phyloP scores from a whole-genome alignment of 257 asterid species.

The Lycium ferocissimum region DNA sequence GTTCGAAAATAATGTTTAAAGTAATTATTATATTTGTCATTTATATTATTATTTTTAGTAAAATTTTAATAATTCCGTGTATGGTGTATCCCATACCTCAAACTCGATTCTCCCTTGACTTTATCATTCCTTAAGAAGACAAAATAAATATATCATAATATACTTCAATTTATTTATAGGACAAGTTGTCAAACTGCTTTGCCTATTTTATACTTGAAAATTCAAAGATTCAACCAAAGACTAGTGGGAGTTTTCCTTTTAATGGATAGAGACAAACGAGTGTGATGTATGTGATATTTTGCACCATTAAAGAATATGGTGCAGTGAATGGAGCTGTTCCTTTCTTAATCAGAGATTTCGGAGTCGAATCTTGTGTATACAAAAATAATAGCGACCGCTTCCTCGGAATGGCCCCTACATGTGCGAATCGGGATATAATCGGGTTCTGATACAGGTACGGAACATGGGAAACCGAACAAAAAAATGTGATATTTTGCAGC shows the following conservation, averaged over 20 bases:
- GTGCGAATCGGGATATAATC: too few species aligned
- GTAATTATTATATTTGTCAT: background rate
- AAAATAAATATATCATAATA: background rate
- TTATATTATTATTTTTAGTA: background rate
- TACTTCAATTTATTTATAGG: background rate
- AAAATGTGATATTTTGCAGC: background rate
- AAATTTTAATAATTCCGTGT: background rate
- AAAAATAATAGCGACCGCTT: too few species aligned
- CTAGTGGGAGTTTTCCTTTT: background rate
- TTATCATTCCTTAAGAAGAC: constrained; percentile 8
- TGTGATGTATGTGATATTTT: background rate
- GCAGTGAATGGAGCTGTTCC: too few species aligned
- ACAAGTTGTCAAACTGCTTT: constrained; percentile 11
- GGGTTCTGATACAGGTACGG: too few species aligned
- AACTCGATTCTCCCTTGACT: background rate
- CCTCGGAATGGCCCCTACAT: too few species aligned
- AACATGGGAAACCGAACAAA: too few species aligned
- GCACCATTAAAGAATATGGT: too few species aligned
- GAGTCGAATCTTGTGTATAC: too few species aligned
- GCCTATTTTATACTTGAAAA: background rate
- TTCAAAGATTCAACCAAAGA: constrained; percentile 4
- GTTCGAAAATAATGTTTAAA: background rate
- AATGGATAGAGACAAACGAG: background rate
- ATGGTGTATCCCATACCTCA: background rate
- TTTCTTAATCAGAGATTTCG: too few species aligned